Evolutionary conservation across 2,329 filamentous ascomycete genomes (phyloP), one percentile per base, ranked within the genome.

Genomic region (Cercospora sojina): DNA sequence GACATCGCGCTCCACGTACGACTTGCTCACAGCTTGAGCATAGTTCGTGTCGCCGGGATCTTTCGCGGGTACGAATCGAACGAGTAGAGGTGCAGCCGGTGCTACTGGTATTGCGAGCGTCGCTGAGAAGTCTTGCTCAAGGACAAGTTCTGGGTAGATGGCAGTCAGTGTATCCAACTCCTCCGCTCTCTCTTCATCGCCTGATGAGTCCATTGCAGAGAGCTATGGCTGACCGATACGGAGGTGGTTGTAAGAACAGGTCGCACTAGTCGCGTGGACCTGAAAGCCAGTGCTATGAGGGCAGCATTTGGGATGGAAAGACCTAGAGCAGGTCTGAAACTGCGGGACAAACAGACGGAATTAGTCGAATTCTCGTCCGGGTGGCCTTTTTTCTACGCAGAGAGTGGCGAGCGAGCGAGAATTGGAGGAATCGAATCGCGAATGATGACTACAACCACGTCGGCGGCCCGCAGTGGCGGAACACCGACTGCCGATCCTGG

Each of bases 131-230:
- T 73, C 71, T 8, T 81, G 73, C 62, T 87, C 81, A 66, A 84
- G 75, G 32, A 79, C 76, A 18, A 89, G 82, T 77, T 90, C 87
- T 1, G 87, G 87, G 67, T 82, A 90, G 64, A 90, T 90, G 59
- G 87, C 86, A 53, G 82, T 80, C 65, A 90, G 82, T 25, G 86
- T 83, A 9, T 81, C 82, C 56, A 89, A 79, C 77, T 90, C 87
- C 71, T 87, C 82, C 31, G 81, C 80, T 68, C 87, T 83, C 71
- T 89, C 87, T 73, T 89, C 86, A 12, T 63, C 60, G 13, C 16
- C 60, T 27, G 31, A 18, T 20, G 59, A 29, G 31, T 64, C 69
- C 67, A 69, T 70, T 32, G 53, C 61, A 49, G 6, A 29, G 25
- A 20, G 53, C 29, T 13, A 23, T 27, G 29, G 47, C 47, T 27